Base-by-base conservation (phyloP, 2,329 filamentous ascomycete genomes). In the Nannizziopsis arthrosporioides region DNA sequence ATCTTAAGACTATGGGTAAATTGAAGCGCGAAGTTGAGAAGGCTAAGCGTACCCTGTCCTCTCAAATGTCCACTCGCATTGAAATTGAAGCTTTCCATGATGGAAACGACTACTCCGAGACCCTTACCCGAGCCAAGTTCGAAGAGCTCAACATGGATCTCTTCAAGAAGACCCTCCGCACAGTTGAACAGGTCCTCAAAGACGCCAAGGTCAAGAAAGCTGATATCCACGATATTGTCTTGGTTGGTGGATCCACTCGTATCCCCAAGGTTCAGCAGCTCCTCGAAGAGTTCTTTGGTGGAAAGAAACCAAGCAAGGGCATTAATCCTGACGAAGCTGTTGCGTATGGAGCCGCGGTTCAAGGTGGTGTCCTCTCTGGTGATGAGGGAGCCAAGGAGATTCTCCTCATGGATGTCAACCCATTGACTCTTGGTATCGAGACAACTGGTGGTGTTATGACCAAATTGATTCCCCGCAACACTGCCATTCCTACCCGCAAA, bases 311-410 rank as follows among this genome's bases (percentile, higher is more conserved):
- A 61, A 89, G 84, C 79, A 96, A 96, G 86, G 87, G 88, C 73
- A 94, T 98, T 69, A 96, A 96, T 81, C 92, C 92, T 60, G 92
- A 98, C 65, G 92, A 96, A 77, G 92, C 92, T 73, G 92, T 96
- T 59, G 92, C 92, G 65, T 96, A 89, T 68, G 92, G 92, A 73
- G 92, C 92, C 55, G 90, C 92, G 59, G 88, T 96, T 59, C 92
- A 98, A 74, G 92, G 84, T 73, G 90, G 89, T 83, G 82, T 96
- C 64, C 77, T 98, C 54, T 84, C 88, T 59, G 88, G 88, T 57
- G 87, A 95, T 73, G 79, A 84, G 63, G 84, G 82, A 63, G 85
- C 85, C 54, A 75, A 72, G n/a, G 80, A 82, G 3, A 68, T 94
- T 55, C 86, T 95, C 64, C 86, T 94, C 61, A 92, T 95, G 86